These are phyloP conservation scores for Spencermartinsiella ligniputridi DNA, from an alignment of 1,139 yeast genomes.

Conservation along the genomic window DNA sequence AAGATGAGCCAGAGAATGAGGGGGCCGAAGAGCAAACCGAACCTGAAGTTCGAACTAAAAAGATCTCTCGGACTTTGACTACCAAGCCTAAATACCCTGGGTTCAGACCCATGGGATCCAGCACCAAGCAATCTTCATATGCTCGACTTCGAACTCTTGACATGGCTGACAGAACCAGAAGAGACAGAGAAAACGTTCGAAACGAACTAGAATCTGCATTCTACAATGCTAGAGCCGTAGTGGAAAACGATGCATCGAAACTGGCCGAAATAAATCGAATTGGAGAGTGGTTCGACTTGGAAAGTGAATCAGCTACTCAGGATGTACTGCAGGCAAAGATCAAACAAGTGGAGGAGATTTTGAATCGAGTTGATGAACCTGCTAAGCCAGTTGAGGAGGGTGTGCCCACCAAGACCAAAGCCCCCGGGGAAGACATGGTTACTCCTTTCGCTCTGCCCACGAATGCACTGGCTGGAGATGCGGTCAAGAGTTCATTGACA, in stretches of 20 bases:
- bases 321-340: conserved; percentile 38
- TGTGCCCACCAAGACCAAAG: not conserved
- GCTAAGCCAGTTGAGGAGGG: conserved; percentile 5
- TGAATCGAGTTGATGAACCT: not conserved
- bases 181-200: conserved; percentile 30
- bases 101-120: conserved; percentile 31
- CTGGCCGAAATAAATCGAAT: conserved; percentile 38
- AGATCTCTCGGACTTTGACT: conserved; percentile 7
- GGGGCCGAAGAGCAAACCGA: not conserved
- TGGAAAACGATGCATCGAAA: conserved; percentile 11
- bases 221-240: conserved; percentile 29
- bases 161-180: conserved; percentile 29
- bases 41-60: not conserved
- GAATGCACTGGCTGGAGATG: conserved; percentile 2
- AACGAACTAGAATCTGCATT: conserved; percentile 34
- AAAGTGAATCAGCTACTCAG: conserved; percentile 52
- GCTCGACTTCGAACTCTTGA: conserved; percentile 27
- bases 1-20: conserved; percentile 3
- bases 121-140: conserved; percentile 27
- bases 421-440: not conserved
- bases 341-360: not conserved
- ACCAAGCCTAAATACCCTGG: conserved; percentile 23
- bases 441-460: conserved; percentile 1
- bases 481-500: conserved; percentile 3
- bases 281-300: conserved; percentile 76